Conservation (phyloP, 371 early-diverging fungal species). For the Zychaea mexicana region DNA sequence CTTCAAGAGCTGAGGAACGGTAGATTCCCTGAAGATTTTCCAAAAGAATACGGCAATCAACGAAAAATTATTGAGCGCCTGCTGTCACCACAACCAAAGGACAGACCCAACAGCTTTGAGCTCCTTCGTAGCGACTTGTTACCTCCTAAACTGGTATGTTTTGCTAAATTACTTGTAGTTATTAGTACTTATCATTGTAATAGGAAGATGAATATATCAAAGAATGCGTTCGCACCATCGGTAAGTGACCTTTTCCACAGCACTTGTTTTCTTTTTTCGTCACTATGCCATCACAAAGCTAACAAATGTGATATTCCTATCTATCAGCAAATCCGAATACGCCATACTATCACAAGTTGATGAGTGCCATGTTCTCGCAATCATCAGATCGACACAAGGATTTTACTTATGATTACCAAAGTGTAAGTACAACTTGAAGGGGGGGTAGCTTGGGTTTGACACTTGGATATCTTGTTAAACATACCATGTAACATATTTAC, state of each 20-base stretch:
- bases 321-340: conserved; percentile 78
- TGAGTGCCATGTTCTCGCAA: conserved; percentile 83
- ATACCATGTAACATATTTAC: neutral
- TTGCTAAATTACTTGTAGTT: neutral
- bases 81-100: conserved; percentile 77
- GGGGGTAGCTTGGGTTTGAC: too few relatives aligned
- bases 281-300: too few relatives aligned
- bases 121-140: conserved; percentile 77
- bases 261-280: too few relatives aligned
- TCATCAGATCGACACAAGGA: conserved; percentile 85
- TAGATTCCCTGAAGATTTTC: conserved; percentile 81
- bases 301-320: too few relatives aligned
- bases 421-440: conserved; percentile 28
- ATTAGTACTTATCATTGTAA: neutral
- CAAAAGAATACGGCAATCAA: conserved; percentile 62
- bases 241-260: conserved; percentile 21
- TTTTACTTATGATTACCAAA: conserved; percentile 87
- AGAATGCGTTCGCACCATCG: conserved; percentile 87
- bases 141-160: conserved; percentile 71
- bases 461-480: neutral
- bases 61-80: conserved; percentile 72
- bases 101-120: conserved; percentile 85
- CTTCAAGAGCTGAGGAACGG: conserved; percentile 67
- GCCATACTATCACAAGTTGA: conserved; percentile 82
- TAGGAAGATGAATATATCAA: conserved; percentile 90